Conservation (phyloP, 106 monocot species). For the Amphibolis antarctica region DNA sequence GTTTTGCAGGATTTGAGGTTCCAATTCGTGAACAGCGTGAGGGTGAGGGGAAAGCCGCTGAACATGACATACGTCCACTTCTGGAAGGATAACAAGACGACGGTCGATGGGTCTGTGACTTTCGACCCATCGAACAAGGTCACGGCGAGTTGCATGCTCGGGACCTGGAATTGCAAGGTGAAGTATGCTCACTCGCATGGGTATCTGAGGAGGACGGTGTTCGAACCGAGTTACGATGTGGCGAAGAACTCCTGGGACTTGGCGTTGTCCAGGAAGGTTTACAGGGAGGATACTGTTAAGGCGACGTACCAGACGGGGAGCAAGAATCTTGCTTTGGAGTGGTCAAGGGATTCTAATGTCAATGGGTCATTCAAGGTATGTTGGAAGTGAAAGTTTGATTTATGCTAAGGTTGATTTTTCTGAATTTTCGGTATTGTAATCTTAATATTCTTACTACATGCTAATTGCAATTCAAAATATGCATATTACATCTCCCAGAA, state of each 20-base stretch:
- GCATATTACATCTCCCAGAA: no score
- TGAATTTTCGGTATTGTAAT: no score
- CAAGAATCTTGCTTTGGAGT: slow-evolving; percentile 65
- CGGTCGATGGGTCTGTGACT: slow-evolving; percentile 43
- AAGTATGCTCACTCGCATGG: slow-evolving; percentile 79
- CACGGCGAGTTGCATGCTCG: slow-evolving; percentile 39
- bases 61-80: slow-evolving; percentile 68
- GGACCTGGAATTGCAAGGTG: slow-evolving; percentile 40
- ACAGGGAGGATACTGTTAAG: slow-evolving; percentile 42
- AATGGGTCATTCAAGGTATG: slow-evolving; percentile 81
- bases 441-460: no score
- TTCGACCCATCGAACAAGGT: slow-evolving; percentile 79
- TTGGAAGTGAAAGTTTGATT: slow-evolving; percentile 45
- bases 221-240: slow-evolving; percentile 75
- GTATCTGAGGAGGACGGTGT: slow-evolving; percentile 30
- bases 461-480: no score
- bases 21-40: slow-evolving; percentile 78
- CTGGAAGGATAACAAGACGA: slow-evolving; percentile 32
- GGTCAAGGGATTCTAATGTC: slow-evolving; percentile 66
- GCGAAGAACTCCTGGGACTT: slow-evolving; percentile 72
- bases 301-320: slow-evolving; percentile 56
- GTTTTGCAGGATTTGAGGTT: slow-evolving; percentile 59
- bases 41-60: slow-evolving; percentile 44
- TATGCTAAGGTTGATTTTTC: no score
- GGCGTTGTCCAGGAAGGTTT: slow-evolving; percentile 44